Conservation (phyloP, 106 monocot genomes). For the Acanthochlamys bracteata region DNA sequence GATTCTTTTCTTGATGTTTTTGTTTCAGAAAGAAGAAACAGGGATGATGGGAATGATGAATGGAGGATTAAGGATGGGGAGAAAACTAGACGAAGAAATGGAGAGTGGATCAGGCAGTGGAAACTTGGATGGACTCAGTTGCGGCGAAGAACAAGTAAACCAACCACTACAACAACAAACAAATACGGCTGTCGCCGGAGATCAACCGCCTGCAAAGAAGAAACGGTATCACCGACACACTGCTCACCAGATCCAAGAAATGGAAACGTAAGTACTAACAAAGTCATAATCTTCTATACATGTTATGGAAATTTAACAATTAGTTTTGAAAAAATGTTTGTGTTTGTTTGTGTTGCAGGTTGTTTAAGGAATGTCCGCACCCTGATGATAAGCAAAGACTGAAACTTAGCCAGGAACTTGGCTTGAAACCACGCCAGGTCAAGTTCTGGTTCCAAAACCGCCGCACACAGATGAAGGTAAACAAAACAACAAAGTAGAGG, state of each 20-base stretch:
- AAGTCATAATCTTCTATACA: not conserved
- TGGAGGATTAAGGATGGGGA: conserved; percentile 11
- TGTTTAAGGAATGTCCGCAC: conserved; percentile 97
- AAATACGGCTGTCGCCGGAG: conserved; percentile 1
- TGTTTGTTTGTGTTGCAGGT: conserved; percentile 21
- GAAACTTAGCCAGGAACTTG: conserved; percentile 90
- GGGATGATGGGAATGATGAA: conserved; percentile 10
- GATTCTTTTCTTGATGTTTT: no score
- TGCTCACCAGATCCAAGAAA: conserved; percentile 86
- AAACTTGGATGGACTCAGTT: conserved; percentile 60
- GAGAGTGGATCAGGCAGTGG: conserved; percentile 77
- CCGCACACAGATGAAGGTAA: conserved; percentile 98
- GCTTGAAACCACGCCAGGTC: conserved; percentile 91
- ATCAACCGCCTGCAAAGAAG: conserved; percentile 41
- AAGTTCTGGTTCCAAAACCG: conserved; percentile 99
- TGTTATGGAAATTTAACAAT: no score
- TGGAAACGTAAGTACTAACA: conserved; percentile 65
- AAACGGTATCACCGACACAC: conserved; percentile 98
- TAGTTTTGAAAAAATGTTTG: not conserved
- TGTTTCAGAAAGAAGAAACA: conserved; percentile 68
- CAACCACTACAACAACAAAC: conserved; percentile 6
- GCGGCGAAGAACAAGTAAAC: conserved; percentile 65
- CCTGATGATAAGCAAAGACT: conserved; percentile 97
- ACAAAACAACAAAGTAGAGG: not conserved
- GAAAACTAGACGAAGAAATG: conserved; percentile 42